Evolutionary conservation across 306 rosid genomes (phyloP), one percentile per base, ranked within the genome.

Genomic region (Rosa chinensis): DNA sequence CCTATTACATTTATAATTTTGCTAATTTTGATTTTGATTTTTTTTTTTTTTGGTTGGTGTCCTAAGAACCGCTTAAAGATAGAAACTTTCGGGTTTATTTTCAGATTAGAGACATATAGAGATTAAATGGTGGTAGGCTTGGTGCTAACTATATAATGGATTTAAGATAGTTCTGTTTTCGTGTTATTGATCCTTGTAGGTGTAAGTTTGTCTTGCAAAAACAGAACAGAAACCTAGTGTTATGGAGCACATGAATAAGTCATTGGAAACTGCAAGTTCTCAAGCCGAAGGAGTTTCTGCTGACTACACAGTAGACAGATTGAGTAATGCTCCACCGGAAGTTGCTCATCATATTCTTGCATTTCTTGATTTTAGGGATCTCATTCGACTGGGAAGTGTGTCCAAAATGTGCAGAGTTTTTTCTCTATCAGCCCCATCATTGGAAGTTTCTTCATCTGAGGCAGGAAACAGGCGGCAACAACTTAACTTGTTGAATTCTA

Each of bases 381-480:
- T 37, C 8, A 17, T 37, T 77, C 73, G 73, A 20, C 1, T 66
- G 13, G 11, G 63, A 18, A 17, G 4, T 2, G 42, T 77, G 25
- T 77, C 66, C n/a, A 77, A 21, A 50, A 77, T 37, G 9, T 50
- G 73, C 10, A 37, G 50, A 48, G 66, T 7, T 6, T 55, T 66
- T 1, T 11, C 56, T 55, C 10, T 21, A 8, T 66, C 52, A 23
- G 42, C 25, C n/a, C 74, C 53, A 0, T 13, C 23, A 13, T 21
- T 77, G 74, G 23, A 35, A 13, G 20, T 64, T 76, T 28, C 37
- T 45, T 13, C 21, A 12, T 1, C 6, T 1, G 16, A 59, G 12
- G 10, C 28, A 13, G n/a, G 18, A 72, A 49, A 4, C 47, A 64
- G 37, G 20, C 62, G 10, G 11, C 13, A 72, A 2, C 2, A 48